Percentiles rank a stretch among this genome's conserved stretches.
Evolutionary conservation across 1,284 basidiomycete genomes (phyloP).

Genomic region (Mrakiaceae sp.): DNA sequence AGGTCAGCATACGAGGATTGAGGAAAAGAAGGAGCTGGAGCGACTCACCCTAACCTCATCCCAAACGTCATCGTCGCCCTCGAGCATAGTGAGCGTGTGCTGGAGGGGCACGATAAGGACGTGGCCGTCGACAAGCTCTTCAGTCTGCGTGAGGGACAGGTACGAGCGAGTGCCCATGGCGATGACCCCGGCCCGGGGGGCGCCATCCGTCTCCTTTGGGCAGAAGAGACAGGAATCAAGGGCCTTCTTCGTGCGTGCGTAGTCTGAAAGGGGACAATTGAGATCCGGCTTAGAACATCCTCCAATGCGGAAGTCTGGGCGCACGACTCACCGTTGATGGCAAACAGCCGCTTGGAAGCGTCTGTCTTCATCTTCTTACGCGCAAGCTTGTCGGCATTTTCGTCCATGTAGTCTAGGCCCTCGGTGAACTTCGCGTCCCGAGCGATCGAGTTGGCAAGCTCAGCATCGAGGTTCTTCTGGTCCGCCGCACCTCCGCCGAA

Average conservation of each 20-base stretch:
- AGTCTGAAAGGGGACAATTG: conserved; percentile 48
- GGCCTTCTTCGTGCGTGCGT: conserved; percentile 84
- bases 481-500: conserved; percentile 79
- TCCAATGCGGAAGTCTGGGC: too few species aligned
- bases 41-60: conserved; percentile 73
- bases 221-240: conserved; percentile 78
- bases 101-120: conserved; percentile 92
- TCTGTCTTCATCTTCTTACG: conserved; percentile 90
- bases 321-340: conserved; percentile 63
- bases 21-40: conserved; percentile 8
- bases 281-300: not conserved
- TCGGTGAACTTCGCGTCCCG: conserved; percentile 63
- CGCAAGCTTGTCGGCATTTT: conserved; percentile 85
- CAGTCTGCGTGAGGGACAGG: conserved; percentile 70
- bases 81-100: conserved; percentile 80
- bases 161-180: conserved; percentile 84
- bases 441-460: conserved; percentile 78
- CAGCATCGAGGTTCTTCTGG: conserved; percentile 82
- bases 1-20: conserved; percentile 7
- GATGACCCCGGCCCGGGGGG: conserved; percentile 72
- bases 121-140: conserved; percentile 80
- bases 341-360: conserved; percentile 92
- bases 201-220: conserved; percentile 73
- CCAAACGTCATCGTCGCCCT: conserved; percentile 97
- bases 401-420: conserved; percentile 74